phyloP scores from a whole-genome alignment of 768 basidiomycete genomes.

The Lactarius akahatsu region DNA sequence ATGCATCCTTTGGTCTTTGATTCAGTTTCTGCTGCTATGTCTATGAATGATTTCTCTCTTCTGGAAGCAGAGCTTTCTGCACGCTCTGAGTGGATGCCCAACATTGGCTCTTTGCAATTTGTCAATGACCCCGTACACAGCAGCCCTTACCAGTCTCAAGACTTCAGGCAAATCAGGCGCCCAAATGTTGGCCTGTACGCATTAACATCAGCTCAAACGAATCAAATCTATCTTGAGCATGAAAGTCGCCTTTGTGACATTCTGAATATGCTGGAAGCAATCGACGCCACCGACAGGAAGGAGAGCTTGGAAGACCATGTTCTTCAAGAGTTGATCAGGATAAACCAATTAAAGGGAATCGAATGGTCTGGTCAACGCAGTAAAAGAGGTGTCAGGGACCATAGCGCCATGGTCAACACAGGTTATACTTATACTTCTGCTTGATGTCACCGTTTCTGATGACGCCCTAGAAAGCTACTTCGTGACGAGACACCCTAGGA shows the following conservation, averaged over 20 bases:
- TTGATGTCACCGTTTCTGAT: too few species aligned
- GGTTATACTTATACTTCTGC: too few species aligned
- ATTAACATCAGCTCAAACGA: not conserved
- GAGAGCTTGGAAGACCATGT: not conserved
- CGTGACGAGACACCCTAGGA: not conserved
- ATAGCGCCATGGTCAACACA: not conserved
- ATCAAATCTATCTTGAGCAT: not conserved
- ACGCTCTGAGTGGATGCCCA: constrained; percentile 1
- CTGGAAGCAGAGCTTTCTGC: too few species aligned
- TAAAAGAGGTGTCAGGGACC: not conserved
- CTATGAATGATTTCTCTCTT: too few species aligned
- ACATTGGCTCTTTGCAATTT: not conserved
- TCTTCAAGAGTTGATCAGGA: constrained; percentile 6
- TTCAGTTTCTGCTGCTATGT: too few species aligned
- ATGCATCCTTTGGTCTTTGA: too few species aligned
- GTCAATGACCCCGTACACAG: not conserved
- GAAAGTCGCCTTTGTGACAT: constrained; percentile 6
- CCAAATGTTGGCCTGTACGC: not conserved
- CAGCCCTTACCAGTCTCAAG: not conserved
- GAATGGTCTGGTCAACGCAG: constrained; percentile 7
- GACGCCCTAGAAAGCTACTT: too few species aligned
- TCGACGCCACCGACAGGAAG: not conserved
- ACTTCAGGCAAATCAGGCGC: not conserved
- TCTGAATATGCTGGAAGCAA: not conserved
- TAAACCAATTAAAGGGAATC: not conserved